Base-by-base conservation (phyloP, 495 filamentous ascomycete genomes). In the Penicillium pulvis region DNA sequence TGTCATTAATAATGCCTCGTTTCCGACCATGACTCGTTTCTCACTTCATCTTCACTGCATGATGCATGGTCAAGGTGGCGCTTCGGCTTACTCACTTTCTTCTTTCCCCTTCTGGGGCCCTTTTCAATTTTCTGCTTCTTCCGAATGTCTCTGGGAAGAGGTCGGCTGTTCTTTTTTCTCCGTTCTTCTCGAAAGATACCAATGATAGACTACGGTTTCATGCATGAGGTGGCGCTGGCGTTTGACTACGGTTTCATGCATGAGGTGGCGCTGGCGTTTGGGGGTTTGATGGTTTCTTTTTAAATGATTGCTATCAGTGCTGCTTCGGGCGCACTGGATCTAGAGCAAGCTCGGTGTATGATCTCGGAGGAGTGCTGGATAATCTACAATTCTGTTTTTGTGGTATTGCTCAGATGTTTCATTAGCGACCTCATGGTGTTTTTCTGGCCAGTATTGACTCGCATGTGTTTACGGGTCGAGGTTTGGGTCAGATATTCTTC, bases 201-300 rank as follows among this genome's bases (percentile, higher is more conserved):
- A 77, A 60, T 57, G 74, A 75, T 78, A 78, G 74, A 78, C 61
- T 57, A 65, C 58, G 64, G 64, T 58, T 68, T 26, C 55, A 52
- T 68, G 65, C 69, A 70, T 72, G 53, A 49, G 55, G 49, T 60
- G 66, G 60, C 57, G 66, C 70, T 63, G 72, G 69, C 63, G 69
- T 72, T 71, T 59, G 41, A 78, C 61, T 57, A 65, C 58, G 64
- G 64, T 58, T 68, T 26, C 55, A 52, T 68, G 65, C 69, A 70
- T 72, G 53, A 49, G 55, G 49, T 60, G 66, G 60, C 57, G 66
- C 70, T 63, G 72, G 69, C 63, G 69, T 72, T 71, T 59, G 41
- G 28, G 42, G 42, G 47, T 41, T 36, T 41, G 39, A 41, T 41
- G 39, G 12, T 36, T 36, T 17, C 11, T 41, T 4, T 41, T 41